A percentile compares a stretch with the other conserved stretches of the same genome.
These are phyloP conservation scores for Rhodotorula glutinis DNA, from an alignment of 1,284 basidiomycete species.

Conservation along the genomic window DNA sequence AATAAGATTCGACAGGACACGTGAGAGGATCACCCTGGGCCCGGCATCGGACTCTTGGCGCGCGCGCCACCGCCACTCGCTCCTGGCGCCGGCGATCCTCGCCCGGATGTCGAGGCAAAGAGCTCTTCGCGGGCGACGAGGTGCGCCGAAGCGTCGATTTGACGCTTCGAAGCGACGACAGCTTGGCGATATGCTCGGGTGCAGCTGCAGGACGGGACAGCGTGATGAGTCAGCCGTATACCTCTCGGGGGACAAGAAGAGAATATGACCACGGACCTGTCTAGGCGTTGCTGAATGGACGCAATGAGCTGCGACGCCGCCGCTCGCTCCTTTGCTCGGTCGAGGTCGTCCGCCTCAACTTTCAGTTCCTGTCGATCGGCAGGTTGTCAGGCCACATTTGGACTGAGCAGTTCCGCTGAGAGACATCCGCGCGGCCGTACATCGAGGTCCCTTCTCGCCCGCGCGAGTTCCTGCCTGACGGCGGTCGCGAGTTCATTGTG, in stretches of 20 bases:
- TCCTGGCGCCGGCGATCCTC: background rate
- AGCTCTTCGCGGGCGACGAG: slow-evolving; percentile 24
- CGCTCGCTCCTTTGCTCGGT: slow-evolving; percentile 19
- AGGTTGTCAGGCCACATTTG: slow-evolving; percentile 1
- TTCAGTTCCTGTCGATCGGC: slow-evolving; percentile 29
- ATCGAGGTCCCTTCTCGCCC: slow-evolving; percentile 63
- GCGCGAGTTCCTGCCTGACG: slow-evolving; percentile 68
- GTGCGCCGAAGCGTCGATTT: slow-evolving; percentile 22
- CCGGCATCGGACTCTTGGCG: background rate
- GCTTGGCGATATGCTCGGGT: slow-evolving; percentile 32
- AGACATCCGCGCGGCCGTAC: slow-evolving; percentile 52
- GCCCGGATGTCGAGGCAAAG: background rate
- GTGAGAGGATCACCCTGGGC: no score
- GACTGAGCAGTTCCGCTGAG: background rate
- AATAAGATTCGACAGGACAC: no score
- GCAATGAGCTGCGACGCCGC: slow-evolving; percentile 20
- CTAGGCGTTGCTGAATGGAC: slow-evolving; percentile 13
- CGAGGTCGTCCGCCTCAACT: slow-evolving; percentile 37
- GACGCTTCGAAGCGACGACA: slow-evolving; percentile 32
- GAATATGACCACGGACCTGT: slow-evolving; percentile 8
- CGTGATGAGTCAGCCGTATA: background rate
- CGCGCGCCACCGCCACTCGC: background rate
- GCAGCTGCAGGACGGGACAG: slow-evolving; percentile 5
- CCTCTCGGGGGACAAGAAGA: no score
- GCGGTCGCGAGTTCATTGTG: slow-evolving; percentile 72